These are phyloP conservation scores for Magnaporthiopsis poae DNA, from an alignment of 2,329 filamentous ascomycete species.

Conservation along the genomic window DNA sequence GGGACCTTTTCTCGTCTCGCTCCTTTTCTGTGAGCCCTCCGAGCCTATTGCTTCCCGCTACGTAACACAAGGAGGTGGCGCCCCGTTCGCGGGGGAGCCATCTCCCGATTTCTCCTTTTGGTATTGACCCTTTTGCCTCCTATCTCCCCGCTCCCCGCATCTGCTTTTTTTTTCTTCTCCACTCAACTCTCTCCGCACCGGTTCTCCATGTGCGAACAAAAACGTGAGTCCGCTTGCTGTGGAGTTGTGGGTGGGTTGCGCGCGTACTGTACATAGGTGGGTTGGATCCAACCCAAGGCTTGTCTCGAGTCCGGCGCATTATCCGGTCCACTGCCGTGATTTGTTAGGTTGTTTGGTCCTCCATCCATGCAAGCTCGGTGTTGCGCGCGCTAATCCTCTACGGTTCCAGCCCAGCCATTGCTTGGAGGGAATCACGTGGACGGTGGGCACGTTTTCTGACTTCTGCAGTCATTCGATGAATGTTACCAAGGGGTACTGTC, in stretches of 20 bases:
- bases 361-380: neutral
- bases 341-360: neutral
- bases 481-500: neutral
- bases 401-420: neutral
- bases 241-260: neutral
- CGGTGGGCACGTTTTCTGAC: neutral
- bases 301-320: neutral
- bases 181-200: neutral
- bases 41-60: too few relatives aligned
- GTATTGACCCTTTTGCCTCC: too few relatives aligned
- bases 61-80: too few relatives aligned
- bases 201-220: neutral
- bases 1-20: too few relatives aligned
- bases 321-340: neutral
- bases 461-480: neutral
- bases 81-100: too few relatives aligned
- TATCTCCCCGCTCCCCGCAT: too few relatives aligned
- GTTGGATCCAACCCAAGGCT: neutral
- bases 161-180: neutral
- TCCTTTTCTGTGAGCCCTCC: too few relatives aligned
- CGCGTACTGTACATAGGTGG: too few relatives aligned
- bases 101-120: too few relatives aligned
- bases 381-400: too few relatives aligned
- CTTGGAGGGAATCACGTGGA: neutral
- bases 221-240: too few relatives aligned